Evolutionary conservation across 805 yeast species (phyloP).

Genomic region (Wickerhamomyces canadensis): DNA sequence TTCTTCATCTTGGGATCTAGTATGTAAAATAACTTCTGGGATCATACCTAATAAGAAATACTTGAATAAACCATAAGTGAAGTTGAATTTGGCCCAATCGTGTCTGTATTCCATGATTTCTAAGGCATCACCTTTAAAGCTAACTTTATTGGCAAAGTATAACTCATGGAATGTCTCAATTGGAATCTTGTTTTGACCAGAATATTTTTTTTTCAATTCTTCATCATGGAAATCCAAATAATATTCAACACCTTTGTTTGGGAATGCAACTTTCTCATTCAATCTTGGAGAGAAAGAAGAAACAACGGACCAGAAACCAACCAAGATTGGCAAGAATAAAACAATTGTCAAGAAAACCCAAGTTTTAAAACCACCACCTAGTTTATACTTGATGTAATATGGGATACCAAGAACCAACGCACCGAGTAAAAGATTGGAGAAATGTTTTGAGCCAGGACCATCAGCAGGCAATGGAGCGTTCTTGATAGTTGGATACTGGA

Average conservation of each 20-base stretch:
- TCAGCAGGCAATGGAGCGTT: slow-evolving; percentile 90
- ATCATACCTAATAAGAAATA: slow-evolving; percentile 83
- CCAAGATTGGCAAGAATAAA: slow-evolving; percentile 60
- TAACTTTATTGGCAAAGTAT: slow-evolving; percentile 76
- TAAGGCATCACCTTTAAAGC: slow-evolving; percentile 82
- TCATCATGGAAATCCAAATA: slow-evolving; percentile 80
- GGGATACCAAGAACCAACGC: slow-evolving; percentile 54
- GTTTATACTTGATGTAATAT: slow-evolving; percentile 50
- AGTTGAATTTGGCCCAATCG: slow-evolving; percentile 83
- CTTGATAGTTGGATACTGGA: slow-evolving; percentile 60
- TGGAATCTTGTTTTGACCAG: slow-evolving; percentile 74
- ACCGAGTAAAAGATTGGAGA: slow-evolving; percentile 54
- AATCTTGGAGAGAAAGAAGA: slow-evolving; percentile 78
- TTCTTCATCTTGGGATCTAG: slow-evolving; percentile 92
- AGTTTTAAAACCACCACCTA: slow-evolving; percentile 67
- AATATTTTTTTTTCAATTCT: slow-evolving; percentile 60
- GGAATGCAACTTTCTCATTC: slow-evolving; percentile 70
- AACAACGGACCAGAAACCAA: slow-evolving; percentile 77
- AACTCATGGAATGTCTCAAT: slow-evolving; percentile 90
- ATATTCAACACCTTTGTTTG: slow-evolving; percentile 71
- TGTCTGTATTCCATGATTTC: slow-evolving; percentile 84
- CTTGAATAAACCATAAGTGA: slow-evolving; percentile 71
- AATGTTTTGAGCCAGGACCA: slow-evolving; percentile 79
- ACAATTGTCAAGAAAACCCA: slow-evolving; percentile 56
- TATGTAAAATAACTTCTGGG: slow-evolving; percentile 89